Evolutionary conservation across 164 flowering plant species (phyloP), one percentile per base, ranked within the genome.

Genomic region (Magnolia sinica): DNA sequence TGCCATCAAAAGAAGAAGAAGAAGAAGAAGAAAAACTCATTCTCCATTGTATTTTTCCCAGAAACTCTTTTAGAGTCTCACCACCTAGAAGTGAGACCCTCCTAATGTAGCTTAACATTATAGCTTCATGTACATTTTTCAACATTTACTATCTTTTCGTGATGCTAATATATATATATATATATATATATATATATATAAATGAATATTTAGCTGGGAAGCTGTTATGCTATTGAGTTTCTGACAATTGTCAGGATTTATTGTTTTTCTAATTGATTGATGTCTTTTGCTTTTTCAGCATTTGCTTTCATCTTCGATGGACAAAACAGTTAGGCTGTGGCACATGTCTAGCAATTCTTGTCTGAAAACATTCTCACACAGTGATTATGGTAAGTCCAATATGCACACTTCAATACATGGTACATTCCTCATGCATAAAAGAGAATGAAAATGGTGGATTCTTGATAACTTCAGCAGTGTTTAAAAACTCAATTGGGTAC

Each of bases 281-380:
- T 18, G 1, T 64, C 16, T 68, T 64, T 73, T 67, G 64, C 74
- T 49, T 73, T 83, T 83, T 63, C 95, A 96, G 98, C 86, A 86
- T 73, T 80, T 96, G 91, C 94, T 96, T 55, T 96, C 99, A 74
- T 94, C 99, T 58, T 96, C 99, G 65, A 96, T 96, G 99, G 99
- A 96, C 87, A 96, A 96, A 87, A 96, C 99, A 37, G 99, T 96
- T 66, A 88, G 99, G 74, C 83, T 96, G 31, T 96, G 99, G 99
- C 85, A 96, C 84, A 82, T 94, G 87, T 83, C 90, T 64, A 91
- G 89, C 91, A 83, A 89, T 74, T 76, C 90, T 73, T 96, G 99
- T 83, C 85, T 96, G 88, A 94, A 92, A 86, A 78, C 87, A 7
- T 96, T 96, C 84, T 88, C 98, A 10, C 99, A 96, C 86, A 90